Base-by-base conservation (phyloP, 2,329 filamentous ascomycete species). In the Colletotrichum tropicale region DNA sequence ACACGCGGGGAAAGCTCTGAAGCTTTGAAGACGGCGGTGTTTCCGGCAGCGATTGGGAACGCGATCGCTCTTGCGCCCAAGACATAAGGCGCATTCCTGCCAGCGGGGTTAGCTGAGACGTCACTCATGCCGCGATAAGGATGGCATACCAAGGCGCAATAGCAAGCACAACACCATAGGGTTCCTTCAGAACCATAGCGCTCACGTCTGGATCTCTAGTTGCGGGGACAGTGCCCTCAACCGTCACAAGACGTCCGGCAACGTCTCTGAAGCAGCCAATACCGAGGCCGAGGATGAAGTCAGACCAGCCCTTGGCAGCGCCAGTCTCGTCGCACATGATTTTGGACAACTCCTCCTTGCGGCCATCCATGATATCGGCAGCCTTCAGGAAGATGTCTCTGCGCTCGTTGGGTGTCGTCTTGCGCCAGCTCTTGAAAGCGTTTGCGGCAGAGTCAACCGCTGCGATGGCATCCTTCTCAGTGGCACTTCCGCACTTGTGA, bases 101-200 rank as follows among this genome's bases (percentile, higher is more conserved):
- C 34, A 24, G 13, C 10, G 6, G n/a, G 43, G 38, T 79, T 36
- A 79, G 70, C 55, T 48, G 18, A 55, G 3, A 34, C n/a, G 18
- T 30, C 43, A 16, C 43, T 18, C 6, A n/a, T 34, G 18, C 21
- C 16, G 28, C 34, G 21, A 12, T 21, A 13, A 12, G 9, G 12
- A 12, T 64, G n/a, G 68, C 55, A 62, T 87, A 96, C 95, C 95
- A 98, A 12, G 95, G 94, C 4, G 94, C 94, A 83, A 98, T 95
- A 4, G 91, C 93, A 34, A 98, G 86, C 18, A 96, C 89, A 9
- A 97, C 95, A 2, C 95, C 95, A 79, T 91, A 95, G 0, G 95
- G 95, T 82, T 94, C 92, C 82, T 92, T 93, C 77, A 90, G 86
- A 5, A 95, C 84, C 77, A 94, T 85, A 0, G 91, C 91, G 36